Conservation (phyloP, 768 basidiomycete species). For the Lactifluus pinguis region DNA sequence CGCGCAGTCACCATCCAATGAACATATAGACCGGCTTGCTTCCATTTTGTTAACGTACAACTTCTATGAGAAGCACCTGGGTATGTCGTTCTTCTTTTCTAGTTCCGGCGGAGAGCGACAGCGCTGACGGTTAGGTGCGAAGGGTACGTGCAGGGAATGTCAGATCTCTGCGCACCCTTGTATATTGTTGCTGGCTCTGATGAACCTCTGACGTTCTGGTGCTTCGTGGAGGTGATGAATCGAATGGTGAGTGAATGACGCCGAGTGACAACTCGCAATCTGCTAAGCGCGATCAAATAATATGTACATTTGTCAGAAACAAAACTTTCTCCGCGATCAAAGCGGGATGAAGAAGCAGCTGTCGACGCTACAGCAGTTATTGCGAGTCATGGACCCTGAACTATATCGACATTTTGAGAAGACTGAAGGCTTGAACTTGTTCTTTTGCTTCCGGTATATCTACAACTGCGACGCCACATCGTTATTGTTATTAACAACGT, state of each 20-base stretch:
- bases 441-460: conserved; percentile 93
- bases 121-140: conserved; percentile 19
- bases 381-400: conserved; percentile 92
- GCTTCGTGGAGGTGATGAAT: conserved; percentile 90
- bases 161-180: conserved; percentile 87
- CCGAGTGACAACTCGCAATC: not conserved
- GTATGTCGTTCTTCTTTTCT: conserved; percentile 36
- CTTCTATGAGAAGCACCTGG: conserved; percentile 80
- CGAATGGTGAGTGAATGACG: conserved; percentile 59
- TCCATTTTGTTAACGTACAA: conserved; percentile 86
- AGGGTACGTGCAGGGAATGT: conserved; percentile 99
- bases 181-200: conserved; percentile 88
- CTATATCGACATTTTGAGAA: conserved; percentile 88
- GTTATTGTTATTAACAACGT: not conserved
- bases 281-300: not conserved
- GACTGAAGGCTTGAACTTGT: conserved; percentile 82
- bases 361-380: conserved; percentile 79
- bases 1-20: conserved; percentile 82
- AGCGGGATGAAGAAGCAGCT: conserved; percentile 97
- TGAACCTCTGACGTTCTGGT: conserved; percentile 92
- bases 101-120: not conserved
- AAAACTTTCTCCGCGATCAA: conserved; percentile 93
- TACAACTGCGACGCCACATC: not conserved
- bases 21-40: conserved; percentile 84
- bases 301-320: conserved; percentile 46